Percentiles rank a stretch among this genome's conserved stretches.
These are phyloP conservation scores for Aspergillus sp. DNA, from an alignment of 2,329 filamentous ascomycete species.

Conservation along the genomic window DNA sequence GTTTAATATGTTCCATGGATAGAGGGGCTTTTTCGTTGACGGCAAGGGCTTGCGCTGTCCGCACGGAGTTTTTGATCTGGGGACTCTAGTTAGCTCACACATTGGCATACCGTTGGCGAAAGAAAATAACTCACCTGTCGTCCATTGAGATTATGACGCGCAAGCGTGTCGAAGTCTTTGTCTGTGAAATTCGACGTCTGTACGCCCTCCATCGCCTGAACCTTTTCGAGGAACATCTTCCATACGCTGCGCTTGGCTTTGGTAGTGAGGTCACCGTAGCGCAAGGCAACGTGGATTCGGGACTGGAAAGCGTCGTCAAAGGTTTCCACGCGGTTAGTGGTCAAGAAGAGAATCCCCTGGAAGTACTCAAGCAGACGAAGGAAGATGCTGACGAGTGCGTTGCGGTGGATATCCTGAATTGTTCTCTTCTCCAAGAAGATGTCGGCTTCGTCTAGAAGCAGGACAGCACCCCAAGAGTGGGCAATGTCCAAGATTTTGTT, in stretches of 20 bases:
- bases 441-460: constrained; percentile 83
- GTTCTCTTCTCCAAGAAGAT: constrained; percentile 82
- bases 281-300: constrained; percentile 79
- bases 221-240: constrained; percentile 77
- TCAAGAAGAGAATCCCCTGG: constrained; percentile 85
- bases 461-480: constrained; percentile 80
- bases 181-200: constrained; percentile 51
- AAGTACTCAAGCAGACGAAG: constrained; percentile 86
- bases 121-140: constrained; percentile 53
- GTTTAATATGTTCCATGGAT: constrained; percentile 74
- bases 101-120: not conserved
- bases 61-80: constrained; percentile 84
- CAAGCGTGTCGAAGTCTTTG: constrained; percentile 65
- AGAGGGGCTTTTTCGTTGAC: constrained; percentile 71
- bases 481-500: constrained; percentile 84
- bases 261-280: constrained; percentile 71
- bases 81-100: constrained; percentile 2
- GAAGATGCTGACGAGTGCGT: constrained; percentile 84
- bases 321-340: constrained; percentile 81
- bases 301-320: constrained; percentile 91
- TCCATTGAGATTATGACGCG: constrained; percentile 68
- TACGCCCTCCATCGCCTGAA: constrained; percentile 63
- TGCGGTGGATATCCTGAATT: constrained; percentile 79
- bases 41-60: constrained; percentile 79
- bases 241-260: constrained; percentile 79